phyloP scores from a whole-genome alignment of 2,329 filamentous ascomycete genomes.

The Colletotrichum sp. region DNA sequence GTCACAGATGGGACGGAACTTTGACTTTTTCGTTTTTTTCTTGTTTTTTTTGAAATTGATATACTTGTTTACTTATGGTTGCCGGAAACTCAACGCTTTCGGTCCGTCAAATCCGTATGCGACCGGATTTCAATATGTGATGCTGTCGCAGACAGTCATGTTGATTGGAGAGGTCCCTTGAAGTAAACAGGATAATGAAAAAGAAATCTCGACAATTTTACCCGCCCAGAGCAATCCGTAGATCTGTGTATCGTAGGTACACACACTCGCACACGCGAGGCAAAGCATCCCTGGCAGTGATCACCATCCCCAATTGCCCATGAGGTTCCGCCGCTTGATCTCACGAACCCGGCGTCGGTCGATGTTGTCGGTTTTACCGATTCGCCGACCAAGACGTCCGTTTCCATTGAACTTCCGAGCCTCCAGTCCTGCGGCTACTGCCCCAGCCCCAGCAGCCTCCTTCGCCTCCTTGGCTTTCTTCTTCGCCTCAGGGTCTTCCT shows the following conservation, averaged over 20 bases:
- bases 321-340: slow-evolving; percentile 1
- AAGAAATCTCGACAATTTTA: not conserved
- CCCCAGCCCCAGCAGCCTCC: not conserved
- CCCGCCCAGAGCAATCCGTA: not conserved
- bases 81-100: not conserved
- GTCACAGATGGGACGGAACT: not conserved
- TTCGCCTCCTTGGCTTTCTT: slow-evolving; percentile 15
- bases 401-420: not conserved
- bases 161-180: not conserved
- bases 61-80: not conserved
- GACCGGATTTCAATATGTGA: not conserved
- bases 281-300: not conserved
- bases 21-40: not conserved
- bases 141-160: not conserved
- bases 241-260: not conserved
- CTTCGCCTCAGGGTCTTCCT: not conserved
- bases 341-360: not conserved
- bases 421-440: not conserved
- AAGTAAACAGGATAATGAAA: not conserved
- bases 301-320: slow-evolving; percentile 6
- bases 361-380: not conserved
- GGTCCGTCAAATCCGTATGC: not conserved
- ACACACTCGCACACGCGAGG: not conserved
- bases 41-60: not conserved
- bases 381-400: not conserved